A percentile compares a stretch with the other conserved stretches of the same genome.
phyloP scores from a whole-genome alignment of 768 basidiomycete species.

The Xerocomellus intermedius region DNA sequence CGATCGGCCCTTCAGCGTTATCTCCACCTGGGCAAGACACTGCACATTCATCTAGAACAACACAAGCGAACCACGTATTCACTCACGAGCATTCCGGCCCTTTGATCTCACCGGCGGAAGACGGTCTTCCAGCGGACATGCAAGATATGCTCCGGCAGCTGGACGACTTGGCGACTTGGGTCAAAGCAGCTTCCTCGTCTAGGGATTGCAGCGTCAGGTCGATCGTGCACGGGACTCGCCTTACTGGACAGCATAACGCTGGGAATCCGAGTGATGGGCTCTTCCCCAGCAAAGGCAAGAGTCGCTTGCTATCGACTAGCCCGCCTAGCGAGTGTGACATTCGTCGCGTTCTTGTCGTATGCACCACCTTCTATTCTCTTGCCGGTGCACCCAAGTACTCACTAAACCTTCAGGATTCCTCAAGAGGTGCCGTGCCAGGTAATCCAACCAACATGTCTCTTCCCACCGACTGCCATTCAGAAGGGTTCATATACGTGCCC shows the following conservation, averaged over 20 bases:
- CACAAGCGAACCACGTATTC: conserved; percentile 12
- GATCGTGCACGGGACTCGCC: not conserved
- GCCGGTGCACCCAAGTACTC: not conserved
- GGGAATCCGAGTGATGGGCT: not conserved
- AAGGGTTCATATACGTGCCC: conserved; percentile 31
- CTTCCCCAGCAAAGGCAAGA: conserved; percentile 22
- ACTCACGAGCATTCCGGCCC: conserved; percentile 2
- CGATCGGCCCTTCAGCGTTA: conserved; percentile 16
- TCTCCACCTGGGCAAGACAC: not conserved
- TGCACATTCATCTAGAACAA: conserved; percentile 8
- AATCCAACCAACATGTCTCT: not conserved
- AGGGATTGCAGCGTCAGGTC: not conserved
- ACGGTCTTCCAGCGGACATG: conserved; percentile 31
- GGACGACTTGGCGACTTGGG: conserved; percentile 29
- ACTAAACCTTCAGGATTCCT: conserved; percentile 12
- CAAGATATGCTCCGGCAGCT: conserved; percentile 24
- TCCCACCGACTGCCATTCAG: not conserved
- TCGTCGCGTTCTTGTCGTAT: conserved; percentile 11
- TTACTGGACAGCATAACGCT: not conserved
- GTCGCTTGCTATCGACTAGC: conserved; percentile 11
- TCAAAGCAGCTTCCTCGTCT: conserved; percentile 22
- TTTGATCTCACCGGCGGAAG: not conserved
- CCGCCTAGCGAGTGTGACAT: not conserved
- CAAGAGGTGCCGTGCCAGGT: not conserved
- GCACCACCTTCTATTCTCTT: not conserved